These are phyloP conservation scores for Stylonectria norvegica DNA, from an alignment of 2,329 filamentous ascomycete genomes.

Conservation along the genomic window DNA sequence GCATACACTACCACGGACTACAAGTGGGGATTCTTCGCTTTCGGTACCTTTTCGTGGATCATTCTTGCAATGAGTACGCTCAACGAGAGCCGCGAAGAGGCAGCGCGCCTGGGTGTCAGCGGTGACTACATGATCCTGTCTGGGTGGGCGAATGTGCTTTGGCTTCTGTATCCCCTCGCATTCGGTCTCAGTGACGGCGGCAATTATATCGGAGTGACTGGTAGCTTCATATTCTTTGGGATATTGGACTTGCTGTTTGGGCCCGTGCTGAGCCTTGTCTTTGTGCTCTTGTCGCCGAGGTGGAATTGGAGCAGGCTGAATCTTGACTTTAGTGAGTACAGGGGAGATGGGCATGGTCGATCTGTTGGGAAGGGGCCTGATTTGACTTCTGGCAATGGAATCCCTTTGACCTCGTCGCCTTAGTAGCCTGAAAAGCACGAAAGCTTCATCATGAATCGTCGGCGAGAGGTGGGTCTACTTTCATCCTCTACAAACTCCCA, in stretches of 20 bases:
- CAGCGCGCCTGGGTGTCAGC: conserved; percentile 38
- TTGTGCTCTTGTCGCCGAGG: conserved; percentile 40
- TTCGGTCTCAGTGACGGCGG: conserved; percentile 50
- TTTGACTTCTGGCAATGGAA: too few species aligned
- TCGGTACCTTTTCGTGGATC: conserved; percentile 44
- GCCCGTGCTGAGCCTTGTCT: conserved; percentile 38
- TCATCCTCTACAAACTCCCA: too few species aligned
- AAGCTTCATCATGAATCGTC: too few species aligned
- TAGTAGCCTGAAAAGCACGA: too few species aligned
- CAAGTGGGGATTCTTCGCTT: conserved; percentile 55
- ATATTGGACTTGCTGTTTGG: conserved; percentile 46
- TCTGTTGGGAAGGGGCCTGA: too few species aligned
- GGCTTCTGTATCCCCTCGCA: conserved; percentile 51
- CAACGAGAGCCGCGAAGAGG: conserved; percentile 23
- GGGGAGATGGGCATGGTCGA: too few species aligned
- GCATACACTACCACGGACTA: conserved; percentile 46
- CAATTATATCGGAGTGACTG: conserved; percentile 45
- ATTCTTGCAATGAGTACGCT: conserved; percentile 35
- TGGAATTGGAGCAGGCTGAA: conserved; percentile 50
- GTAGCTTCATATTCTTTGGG: conserved; percentile 49
- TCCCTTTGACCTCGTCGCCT: too few species aligned
- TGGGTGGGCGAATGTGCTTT: conserved; percentile 46
- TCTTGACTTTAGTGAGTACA: conserved; percentile 51
- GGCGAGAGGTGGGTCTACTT: too few species aligned
- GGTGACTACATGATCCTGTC: conserved; percentile 43